phyloP scores from a whole-genome alignment of 2,329 filamentous ascomycete genomes.

The Torrubiella hemipterigena region DNA sequence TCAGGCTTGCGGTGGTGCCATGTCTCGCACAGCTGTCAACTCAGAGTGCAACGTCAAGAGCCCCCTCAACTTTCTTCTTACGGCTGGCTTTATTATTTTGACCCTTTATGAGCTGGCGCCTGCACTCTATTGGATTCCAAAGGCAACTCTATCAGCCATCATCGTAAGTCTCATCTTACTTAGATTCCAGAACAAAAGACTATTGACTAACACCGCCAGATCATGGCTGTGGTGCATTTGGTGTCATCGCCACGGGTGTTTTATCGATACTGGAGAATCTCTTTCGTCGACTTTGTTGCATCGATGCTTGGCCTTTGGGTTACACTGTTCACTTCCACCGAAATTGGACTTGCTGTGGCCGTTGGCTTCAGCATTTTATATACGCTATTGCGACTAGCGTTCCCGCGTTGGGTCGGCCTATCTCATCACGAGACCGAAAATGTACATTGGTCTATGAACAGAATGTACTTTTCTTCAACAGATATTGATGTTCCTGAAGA shows the following conservation, averaged over 20 bases:
- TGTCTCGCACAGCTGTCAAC: slow-evolving; percentile 57
- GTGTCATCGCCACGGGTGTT: slow-evolving; percentile 47
- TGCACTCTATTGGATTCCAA: slow-evolving; percentile 56
- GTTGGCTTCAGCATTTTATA: slow-evolving; percentile 54
- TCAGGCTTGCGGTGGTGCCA: slow-evolving; percentile 53
- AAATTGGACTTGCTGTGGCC: slow-evolving; percentile 45
- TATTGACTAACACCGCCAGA: slow-evolving; percentile 18
- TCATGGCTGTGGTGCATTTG: slow-evolving; percentile 51
- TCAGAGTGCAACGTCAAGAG: slow-evolving; percentile 50
- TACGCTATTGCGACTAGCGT: slow-evolving; percentile 45
- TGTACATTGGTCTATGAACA: slow-evolving; percentile 14
- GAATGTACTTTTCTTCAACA: slow-evolving; percentile 7
- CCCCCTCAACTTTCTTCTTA: slow-evolving; percentile 48
- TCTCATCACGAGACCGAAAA: slow-evolving; percentile 16
- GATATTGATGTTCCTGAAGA: slow-evolving; percentile 28
- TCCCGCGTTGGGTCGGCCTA: slow-evolving; percentile 27
- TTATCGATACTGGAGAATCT: slow-evolving; percentile 53
- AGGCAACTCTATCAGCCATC: slow-evolving; percentile 51
- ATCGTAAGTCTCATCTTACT: slow-evolving; percentile 26
- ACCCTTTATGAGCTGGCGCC: slow-evolving; percentile 49
- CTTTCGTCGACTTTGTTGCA: slow-evolving; percentile 51
- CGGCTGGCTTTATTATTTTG: slow-evolving; percentile 47
- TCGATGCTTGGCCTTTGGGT: slow-evolving; percentile 54
- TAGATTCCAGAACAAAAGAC: neutral
- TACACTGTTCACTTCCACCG: slow-evolving; percentile 47